These are phyloP conservation scores for Aspergillus leporis DNA, from an alignment of 495 filamentous ascomycete genomes.

Conservation along the genomic window DNA sequence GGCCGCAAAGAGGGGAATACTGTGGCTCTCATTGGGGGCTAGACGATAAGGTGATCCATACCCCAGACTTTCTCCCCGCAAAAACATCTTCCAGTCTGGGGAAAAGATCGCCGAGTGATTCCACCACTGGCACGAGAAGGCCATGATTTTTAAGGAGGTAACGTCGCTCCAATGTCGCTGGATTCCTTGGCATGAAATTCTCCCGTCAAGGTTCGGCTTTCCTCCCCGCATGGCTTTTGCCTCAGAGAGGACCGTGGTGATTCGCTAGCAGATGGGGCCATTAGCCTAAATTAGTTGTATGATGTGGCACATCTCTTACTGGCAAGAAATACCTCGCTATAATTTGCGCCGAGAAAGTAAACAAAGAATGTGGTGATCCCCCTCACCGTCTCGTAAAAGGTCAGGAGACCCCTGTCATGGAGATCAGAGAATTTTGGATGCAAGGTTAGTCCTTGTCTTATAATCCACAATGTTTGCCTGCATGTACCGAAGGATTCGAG, in stretches of 20 bases:
- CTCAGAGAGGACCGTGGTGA: neutral
- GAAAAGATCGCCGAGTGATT: constrained; percentile 15
- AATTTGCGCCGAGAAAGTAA: neutral
- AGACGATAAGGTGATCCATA: constrained; percentile 4
- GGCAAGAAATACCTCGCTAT: neutral
- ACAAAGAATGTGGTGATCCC: neutral
- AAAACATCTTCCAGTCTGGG: constrained; percentile 7
- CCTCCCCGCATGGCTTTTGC: neutral
- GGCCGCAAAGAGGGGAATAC: neutral
- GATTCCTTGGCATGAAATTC: neutral
- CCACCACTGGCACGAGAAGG: constrained; percentile 11
- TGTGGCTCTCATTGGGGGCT: neutral
- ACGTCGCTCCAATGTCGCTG: neutral
- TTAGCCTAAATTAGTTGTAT: neutral
- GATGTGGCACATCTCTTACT: neutral
- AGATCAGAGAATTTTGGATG: neutral
- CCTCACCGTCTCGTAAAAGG: constrained; percentile 1
- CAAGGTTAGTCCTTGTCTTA: neutral
- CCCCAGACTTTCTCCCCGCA: constrained; percentile 12
- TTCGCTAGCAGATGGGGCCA: neutral
- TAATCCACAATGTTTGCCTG: neutral
- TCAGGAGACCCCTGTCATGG: neutral
- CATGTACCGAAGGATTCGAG: neutral
- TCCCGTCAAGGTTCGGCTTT: neutral
- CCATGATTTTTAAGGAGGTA: neutral